Evolutionary conservation across 225 moss, liverwort and hornwort genomes (phyloP).

Genomic region (Straminergon stramineum): DNA sequence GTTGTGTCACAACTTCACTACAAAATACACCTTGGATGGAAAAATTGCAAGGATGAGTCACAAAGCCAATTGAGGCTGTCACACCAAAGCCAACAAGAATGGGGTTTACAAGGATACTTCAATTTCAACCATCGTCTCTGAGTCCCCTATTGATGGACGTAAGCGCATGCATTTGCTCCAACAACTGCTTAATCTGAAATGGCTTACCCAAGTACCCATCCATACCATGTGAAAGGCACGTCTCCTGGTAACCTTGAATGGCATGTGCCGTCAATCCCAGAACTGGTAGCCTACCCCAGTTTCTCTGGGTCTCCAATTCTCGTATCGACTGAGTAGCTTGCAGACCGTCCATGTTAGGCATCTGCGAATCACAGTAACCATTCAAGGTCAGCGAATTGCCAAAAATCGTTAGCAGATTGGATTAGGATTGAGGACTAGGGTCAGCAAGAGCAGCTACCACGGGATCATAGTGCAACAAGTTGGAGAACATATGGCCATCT

Average conservation of each 20-base stretch:
- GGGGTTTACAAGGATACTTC: background rate
- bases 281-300: conserved; percentile 43
- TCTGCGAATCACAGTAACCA: conserved; percentile 22
- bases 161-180: conserved; percentile 39
- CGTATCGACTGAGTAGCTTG: conserved; percentile 53
- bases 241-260: conserved; percentile 59
- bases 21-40: background rate
- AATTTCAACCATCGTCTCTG: conserved; percentile 2
- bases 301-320: conserved; percentile 23
- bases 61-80: background rate
- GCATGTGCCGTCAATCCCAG: conserved; percentile 73
- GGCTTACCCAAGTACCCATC: conserved; percentile 58
- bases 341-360: conserved; percentile 76
- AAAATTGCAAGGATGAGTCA: conserved; percentile 9
- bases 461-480: background rate
- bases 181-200: conserved; percentile 50
- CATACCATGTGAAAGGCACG: conserved; percentile 31
- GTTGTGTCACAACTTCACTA: background rate
- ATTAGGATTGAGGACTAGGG: background rate
- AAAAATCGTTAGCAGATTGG: background rate
- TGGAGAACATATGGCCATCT: background rate
- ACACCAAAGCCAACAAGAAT: background rate
- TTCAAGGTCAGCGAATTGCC: background rate
- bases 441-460: background rate
- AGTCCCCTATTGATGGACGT: background rate